Conservation (phyloP, 257 asterid genomes). For the Prunella vulgaris region DNA sequence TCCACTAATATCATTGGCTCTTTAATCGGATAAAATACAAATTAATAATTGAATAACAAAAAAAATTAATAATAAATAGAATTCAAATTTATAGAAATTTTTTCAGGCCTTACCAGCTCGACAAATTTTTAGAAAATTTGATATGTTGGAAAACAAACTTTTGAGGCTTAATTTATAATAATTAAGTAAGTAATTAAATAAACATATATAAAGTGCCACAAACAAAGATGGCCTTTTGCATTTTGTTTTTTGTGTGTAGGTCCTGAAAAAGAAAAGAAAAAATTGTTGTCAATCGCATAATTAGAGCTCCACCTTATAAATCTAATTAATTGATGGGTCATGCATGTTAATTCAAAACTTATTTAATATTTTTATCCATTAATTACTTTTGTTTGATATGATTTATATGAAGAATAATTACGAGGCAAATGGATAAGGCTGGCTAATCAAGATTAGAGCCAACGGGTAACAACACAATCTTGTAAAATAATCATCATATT, state of each 20-base stretch:
- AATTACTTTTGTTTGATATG: conserved; percentile 18
- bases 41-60: too few relatives aligned
- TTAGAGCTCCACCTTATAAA: conserved; percentile 26
- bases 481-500: background rate
- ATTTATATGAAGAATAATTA: conserved; percentile 25
- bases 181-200: background rate
- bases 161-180: background rate
- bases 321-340: conserved; percentile 27
- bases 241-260: conserved; percentile 18
- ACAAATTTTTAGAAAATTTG: background rate
- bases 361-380: conserved; percentile 18
- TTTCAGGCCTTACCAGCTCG: too few relatives aligned
- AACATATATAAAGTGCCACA: background rate
- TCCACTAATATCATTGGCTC: too few relatives aligned
- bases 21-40: too few relatives aligned
- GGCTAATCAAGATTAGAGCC: conserved; percentile 17
- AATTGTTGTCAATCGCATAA: conserved; percentile 26
- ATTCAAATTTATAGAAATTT: too few relatives aligned
- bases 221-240: conserved; percentile 17
- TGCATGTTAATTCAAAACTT: conserved; percentile 8
- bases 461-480: background rate
- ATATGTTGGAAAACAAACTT: background rate
- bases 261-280: conserved; percentile 23
- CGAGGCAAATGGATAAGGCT: conserved; percentile 22
- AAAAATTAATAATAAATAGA: too few relatives aligned